A percentile compares a stretch with the other conserved stretches of the same genome.
Evolutionary conservation across 169 alveolate species (phyloP).

Genomic region (Plasmodium fragile): DNA sequence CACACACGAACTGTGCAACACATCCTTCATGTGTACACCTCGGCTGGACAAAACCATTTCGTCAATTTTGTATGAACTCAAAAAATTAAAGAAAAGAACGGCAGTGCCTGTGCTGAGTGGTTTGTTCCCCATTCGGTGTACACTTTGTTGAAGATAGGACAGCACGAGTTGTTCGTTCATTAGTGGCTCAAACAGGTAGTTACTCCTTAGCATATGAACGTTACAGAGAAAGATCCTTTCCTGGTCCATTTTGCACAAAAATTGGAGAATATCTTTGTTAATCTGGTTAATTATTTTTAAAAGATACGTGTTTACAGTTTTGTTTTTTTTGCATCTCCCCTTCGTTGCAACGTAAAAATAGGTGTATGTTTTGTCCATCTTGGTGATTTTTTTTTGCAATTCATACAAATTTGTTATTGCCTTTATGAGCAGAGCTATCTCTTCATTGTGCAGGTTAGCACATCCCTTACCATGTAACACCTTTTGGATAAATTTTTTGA

Average conservation of each 20-base stretch:
- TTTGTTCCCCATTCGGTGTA: neutral
- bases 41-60: neutral
- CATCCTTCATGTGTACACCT: neutral
- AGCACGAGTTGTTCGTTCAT: neutral
- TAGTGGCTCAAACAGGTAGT: slow-evolving; percentile 15
- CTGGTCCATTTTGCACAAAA: neutral
- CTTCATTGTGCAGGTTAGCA: neutral
- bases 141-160: neutral
- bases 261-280: slow-evolving; percentile 20
- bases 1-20: neutral
- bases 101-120: neutral
- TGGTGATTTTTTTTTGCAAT: slow-evolving; percentile 8
- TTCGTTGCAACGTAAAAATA: slow-evolving; percentile 29
- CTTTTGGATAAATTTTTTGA: slow-evolving; percentile 9
- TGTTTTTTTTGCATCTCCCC: slow-evolving; percentile 19
- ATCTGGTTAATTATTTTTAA: slow-evolving; percentile 32
- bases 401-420: slow-evolving; percentile 22
- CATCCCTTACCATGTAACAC: slow-evolving; percentile 2
- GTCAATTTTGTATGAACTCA: slow-evolving; percentile 44
- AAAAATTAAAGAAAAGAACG: slow-evolving; percentile 12
- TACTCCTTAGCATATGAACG: slow-evolving; percentile 25
- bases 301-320: slow-evolving; percentile 19
- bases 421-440: slow-evolving; percentile 10
- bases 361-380: slow-evolving; percentile 22
- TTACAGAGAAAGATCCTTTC: slow-evolving; percentile 21